Evolutionary conservation across 1,139 yeast species (phyloP), one percentile per base, ranked within the genome.

Genomic region (Entelexis sorbosivorans): DNA sequence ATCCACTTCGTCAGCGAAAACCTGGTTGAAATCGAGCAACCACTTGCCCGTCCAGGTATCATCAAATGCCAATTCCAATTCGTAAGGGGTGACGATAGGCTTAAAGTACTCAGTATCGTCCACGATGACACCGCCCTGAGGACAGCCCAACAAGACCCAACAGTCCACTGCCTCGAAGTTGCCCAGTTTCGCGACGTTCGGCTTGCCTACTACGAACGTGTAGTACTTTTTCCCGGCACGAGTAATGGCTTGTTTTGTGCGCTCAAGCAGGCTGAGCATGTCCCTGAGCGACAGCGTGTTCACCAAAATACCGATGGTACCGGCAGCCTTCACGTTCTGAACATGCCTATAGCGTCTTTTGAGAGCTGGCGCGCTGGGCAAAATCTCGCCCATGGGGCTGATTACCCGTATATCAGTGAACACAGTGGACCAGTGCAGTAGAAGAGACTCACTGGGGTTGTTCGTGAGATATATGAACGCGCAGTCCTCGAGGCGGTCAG

Each of bases 101-200:
- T 82, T 87, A 69, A 79, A 87, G 63, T 82, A 91, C 55, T 89
- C 96, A 39, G 69, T 70, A 55, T 81, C 80, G 64, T 88, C 95
- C 29, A 89, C 68, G 40, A 91, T 81, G 19, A 91, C 82, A 5
- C 98, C 97, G 52, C 94, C 91, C 60, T 88, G 88, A 16, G 94
- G 89, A 66, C 99, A 93, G 0, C 98, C 98, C 22, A 91, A 68
- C 17, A 91, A 78, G 62, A 94, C 89, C 97, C 98, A 91, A 28
- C 85, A 74, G 60, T 91, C 98, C 17, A 91, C 77, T 20, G 80
- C 81, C 58, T 89, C 97, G 64, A 93, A 91, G 66, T 91, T 91
- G 13, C 98, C 98, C 51, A 91, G 72, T 62, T 91, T 91, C 38
- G 98, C 95, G 5, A 91, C 96, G 63, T 91, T 91, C n/a, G 97